Evolutionary conservation across 129 eudicot species (phyloP).

Genomic region (Artemisia annua): DNA sequence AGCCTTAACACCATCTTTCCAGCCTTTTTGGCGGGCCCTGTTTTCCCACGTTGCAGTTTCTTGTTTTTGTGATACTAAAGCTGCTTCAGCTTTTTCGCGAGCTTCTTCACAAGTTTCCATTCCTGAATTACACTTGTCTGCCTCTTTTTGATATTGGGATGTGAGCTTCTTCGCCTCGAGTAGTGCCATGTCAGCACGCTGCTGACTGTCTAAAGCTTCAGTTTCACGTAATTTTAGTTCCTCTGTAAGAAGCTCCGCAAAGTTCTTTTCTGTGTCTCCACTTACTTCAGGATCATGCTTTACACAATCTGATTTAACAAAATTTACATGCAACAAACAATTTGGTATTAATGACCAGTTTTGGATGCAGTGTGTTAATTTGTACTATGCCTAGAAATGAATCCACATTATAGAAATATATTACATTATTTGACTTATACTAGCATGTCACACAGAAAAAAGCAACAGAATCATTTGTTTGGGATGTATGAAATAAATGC

Average conservation of each 20-base stretch:
- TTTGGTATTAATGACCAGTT: neutral
- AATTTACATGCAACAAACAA: no score
- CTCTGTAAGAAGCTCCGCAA: constrained; percentile 74
- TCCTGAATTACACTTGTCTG: constrained; percentile 96
- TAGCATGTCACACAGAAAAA: neutral
- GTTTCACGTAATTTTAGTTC: constrained; percentile 76
- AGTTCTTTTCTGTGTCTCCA: constrained; percentile 84
- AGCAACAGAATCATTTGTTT: no score
- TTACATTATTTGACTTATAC: neutral
- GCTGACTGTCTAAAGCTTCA: constrained; percentile 71
- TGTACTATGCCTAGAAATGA: neutral
- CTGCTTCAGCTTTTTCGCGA: constrained; percentile 80
- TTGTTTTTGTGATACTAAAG: constrained; percentile 61
- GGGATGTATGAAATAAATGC: no score
- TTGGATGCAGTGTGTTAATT: neutral
- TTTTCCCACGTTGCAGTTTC: constrained; percentile 73
- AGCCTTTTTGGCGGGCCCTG: constrained; percentile 89
- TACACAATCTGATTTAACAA: constrained; percentile 60
- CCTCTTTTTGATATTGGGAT: constrained; percentile 92
- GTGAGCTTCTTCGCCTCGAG: constrained; percentile 92
- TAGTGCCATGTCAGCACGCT: constrained; percentile 79
- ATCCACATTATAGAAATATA: neutral
- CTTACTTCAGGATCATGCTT: constrained; percentile 83
- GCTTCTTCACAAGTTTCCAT: constrained; percentile 98
- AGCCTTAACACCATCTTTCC: constrained; percentile 59